A percentile compares a stretch with the other conserved stretches of the same genome.
phyloP scores from a whole-genome alignment of 1,139 yeast genomes.

The Debaryomycetaceae sp. region DNA sequence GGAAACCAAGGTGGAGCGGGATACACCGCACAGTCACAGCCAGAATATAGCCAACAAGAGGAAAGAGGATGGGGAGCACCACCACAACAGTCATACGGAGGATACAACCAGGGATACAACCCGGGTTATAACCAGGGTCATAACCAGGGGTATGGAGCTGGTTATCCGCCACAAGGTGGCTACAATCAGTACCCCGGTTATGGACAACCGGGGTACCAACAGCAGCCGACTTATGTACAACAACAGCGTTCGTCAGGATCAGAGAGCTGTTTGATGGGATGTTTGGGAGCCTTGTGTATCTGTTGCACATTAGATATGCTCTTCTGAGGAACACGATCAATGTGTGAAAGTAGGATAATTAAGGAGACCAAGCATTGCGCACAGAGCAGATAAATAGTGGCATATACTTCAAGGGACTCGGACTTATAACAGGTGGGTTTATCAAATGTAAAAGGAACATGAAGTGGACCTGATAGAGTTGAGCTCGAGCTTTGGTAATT shows the following conservation, averaged over 20 bases:
- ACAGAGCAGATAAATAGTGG: too few species aligned
- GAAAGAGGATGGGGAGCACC: slow-evolving; percentile 30
- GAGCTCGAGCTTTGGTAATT: too few species aligned
- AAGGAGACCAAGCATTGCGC: background rate
- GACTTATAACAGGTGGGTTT: too few species aligned
- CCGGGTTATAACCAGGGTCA: slow-evolving; percentile 22
- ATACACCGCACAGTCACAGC: slow-evolving; percentile 36
- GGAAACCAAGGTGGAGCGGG: slow-evolving; percentile 12
- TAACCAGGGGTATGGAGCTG: slow-evolving; percentile 31
- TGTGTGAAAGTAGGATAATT: background rate
- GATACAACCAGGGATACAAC: slow-evolving; percentile 1
- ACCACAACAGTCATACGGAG: slow-evolving; percentile 6
- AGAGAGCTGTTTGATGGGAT: slow-evolving; percentile 61
- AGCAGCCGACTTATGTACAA: slow-evolving; percentile 67
- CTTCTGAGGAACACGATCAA: slow-evolving; percentile 46
- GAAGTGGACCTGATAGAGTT: too few species aligned
- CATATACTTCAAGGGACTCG: too few species aligned
- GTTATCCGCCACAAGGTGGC: slow-evolving; percentile 5
- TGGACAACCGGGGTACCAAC: slow-evolving; percentile 35
- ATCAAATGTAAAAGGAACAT: too few species aligned
- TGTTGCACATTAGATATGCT: slow-evolving; percentile 72
- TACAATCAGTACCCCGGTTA: slow-evolving; percentile 29
- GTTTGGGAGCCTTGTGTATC: slow-evolving; percentile 69
- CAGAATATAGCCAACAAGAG: slow-evolving; percentile 29
- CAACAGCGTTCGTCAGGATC: slow-evolving; percentile 41